Base-by-base conservation (phyloP, 2,329 filamentous ascomycete species). In the Ceratocystis albifundus region DNA sequence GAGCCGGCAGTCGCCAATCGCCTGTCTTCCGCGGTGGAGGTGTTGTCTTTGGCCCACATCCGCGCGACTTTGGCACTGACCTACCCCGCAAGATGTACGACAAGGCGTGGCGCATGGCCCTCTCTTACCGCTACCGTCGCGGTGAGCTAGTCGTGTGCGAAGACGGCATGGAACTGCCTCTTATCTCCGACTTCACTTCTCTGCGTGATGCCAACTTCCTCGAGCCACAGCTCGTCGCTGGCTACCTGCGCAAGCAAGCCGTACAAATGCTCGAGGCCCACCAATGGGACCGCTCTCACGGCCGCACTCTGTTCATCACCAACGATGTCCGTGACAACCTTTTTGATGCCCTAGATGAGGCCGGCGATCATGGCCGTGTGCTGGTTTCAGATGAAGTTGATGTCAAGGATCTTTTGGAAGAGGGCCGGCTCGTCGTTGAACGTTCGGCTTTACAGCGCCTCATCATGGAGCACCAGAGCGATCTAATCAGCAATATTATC, bases 41-140 rank as follows among this genome's bases (percentile, higher is more conserved):
- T 76, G 93, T 95, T 71, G 80, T 86, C 0, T 90, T 91, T 73
- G 94, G 94, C n/a, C 94, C 94, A 32, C 87, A 92, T 71, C 92
- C 92, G 30, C 84, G 94, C 74, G 90, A 97, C 77, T 99, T 99
- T 74, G 84, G 84, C 68, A 95, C 92, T 25, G 82, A 83, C 17
- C 80, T 99, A 66, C 91, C 88, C 71, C 82, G 83, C 74, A 97
- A 97, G 79, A 84, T 96, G 61, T 99, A 99, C 78, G 92, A 97
- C 76, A 82, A 95, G 71, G 94, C 94, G 8, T 97, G 90, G 90
- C 85, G 94, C 74, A 97, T 89, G 55, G 94, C 94, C 10, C 82
- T 99, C 70, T 94, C 88, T 73, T 96, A 96, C 79, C 86, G 94
- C 68, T 97, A 94, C 77, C 82, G 87, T 70, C 85, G 86, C 70